Base-by-base conservation (phyloP, 2,329 filamentous ascomycete species). In the Rhytidhysteron rufulum region DNA sequence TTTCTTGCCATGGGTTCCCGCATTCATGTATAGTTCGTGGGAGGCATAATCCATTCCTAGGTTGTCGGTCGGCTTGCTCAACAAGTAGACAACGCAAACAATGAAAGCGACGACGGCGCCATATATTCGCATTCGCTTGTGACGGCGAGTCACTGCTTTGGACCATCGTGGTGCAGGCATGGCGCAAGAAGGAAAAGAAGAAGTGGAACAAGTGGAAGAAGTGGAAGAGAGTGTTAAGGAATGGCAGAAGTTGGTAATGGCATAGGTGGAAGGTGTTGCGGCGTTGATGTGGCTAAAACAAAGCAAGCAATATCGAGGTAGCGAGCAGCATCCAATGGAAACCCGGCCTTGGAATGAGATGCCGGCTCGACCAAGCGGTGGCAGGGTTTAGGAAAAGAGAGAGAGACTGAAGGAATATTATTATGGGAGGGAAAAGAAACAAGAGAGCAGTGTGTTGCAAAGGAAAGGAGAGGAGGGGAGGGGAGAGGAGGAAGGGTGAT, bases 241-340 rank as follows among this genome's bases (percentile, higher is more conserved):
- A 16, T 16, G 31, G 24, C 19, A 32, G 36, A 6, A 18, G 31
- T n/a, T 32, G 31, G 31, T 8, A 7, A 16, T n/a, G 7, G 78
- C 73, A 44, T 98, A 94, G 93, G 85, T 90, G 60, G 91, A 98
- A 54, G 42, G 58, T 51, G 16, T 36, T 16, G n/a, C 16, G 9
- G 18, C 19, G 9, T 11, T 22, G 5, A 22, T 21, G 34, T 34
- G 16, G 15, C n/a, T n/a, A 22, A n/a, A n/a, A n/a, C n/a, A n/a
- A n/a, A n/a, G n/a, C n/a, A n/a, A n/a, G n/a, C n/a, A n/a, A n/a
- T n/a, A n/a, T n/a, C n/a, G n/a, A n/a, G n/a, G n/a, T n/a, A n/a
- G n/a, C n/a, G n/a, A n/a, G n/a, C n/a, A n/a, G n/a, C n/a, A n/a
- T 4, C 31, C 3, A 4, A 6, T 30, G 27, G 6, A 25, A 30